phyloP scores from a whole-genome alignment of 192 early-diverging fungal genomes.

The Podila epigama region DNA sequence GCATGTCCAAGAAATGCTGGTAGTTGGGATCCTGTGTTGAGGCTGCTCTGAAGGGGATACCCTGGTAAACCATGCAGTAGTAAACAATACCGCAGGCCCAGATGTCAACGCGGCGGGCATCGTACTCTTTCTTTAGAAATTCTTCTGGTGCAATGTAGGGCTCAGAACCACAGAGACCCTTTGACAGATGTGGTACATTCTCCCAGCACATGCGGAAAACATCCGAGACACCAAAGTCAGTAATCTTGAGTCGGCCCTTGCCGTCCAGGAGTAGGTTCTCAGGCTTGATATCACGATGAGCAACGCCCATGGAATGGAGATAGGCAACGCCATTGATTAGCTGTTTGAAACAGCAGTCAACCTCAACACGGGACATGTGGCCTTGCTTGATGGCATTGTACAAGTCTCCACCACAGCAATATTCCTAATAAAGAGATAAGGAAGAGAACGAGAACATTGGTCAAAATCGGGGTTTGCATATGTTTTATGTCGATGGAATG shows the following conservation, averaged over 20 bases:
- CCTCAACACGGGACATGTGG: slow-evolving; percentile 75
- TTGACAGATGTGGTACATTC: slow-evolving; percentile 73
- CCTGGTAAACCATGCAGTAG: slow-evolving; percentile 79
- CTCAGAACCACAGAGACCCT: slow-evolving; percentile 91
- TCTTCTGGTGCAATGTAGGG: slow-evolving; percentile 97
- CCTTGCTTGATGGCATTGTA: slow-evolving; percentile 79
- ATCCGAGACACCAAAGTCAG: slow-evolving; percentile 97
- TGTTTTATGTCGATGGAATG: too few species aligned
- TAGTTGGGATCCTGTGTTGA: slow-evolving; percentile 71
- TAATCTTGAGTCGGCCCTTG: slow-evolving; percentile 87
- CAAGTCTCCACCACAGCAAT: slow-evolving; percentile 93
- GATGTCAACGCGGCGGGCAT: slow-evolving; percentile 89
- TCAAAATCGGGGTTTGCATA: neutral
- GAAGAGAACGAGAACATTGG: neutral
- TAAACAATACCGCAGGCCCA: slow-evolving; percentile 96
- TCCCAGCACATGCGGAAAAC: slow-evolving; percentile 94
- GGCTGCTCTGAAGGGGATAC: slow-evolving; percentile 68
- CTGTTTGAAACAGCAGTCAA: slow-evolving; percentile 95
- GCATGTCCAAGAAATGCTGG: slow-evolving; percentile 63
- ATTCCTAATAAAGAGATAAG: slow-evolving; percentile 55
- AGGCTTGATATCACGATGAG: slow-evolving; percentile 84
- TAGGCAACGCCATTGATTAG: slow-evolving; percentile 87
- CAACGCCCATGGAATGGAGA: slow-evolving; percentile 92
- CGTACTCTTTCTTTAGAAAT: slow-evolving; percentile 79
- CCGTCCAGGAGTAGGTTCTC: slow-evolving; percentile 90